These are phyloP conservation scores for Cytauxzoon felis DNA, from an alignment of 169 alveolate species.

Conservation along the genomic window DNA sequence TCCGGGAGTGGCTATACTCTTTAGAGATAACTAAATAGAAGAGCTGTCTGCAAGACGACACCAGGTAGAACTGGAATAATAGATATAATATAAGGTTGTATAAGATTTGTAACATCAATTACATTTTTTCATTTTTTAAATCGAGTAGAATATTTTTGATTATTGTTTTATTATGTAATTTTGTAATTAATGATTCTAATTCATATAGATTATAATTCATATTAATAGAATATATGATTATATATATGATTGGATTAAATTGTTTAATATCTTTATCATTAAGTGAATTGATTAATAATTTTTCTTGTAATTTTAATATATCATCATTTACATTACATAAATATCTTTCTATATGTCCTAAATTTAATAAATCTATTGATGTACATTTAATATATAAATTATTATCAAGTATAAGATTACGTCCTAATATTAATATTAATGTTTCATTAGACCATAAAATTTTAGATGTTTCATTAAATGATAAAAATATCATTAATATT, in stretches of 20 bases:
- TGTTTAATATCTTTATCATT: background rate
- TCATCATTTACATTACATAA: slow-evolving; percentile 13
- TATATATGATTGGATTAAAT: slow-evolving; percentile 21
- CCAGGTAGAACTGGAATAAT: too few relatives aligned
- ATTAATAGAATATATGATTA: slow-evolving; percentile 23
- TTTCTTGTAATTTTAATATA: slow-evolving; percentile 14
- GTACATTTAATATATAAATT: slow-evolving; percentile 19
- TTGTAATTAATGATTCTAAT: too few relatives aligned
- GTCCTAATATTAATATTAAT: slow-evolving; percentile 46
- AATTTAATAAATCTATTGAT: slow-evolving; percentile 3
- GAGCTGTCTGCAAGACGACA: too few relatives aligned
- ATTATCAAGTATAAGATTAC: slow-evolving; percentile 33
- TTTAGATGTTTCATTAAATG: slow-evolving; percentile 40
- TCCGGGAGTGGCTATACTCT: too few relatives aligned
- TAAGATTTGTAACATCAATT: too few relatives aligned
- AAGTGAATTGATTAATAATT: slow-evolving; percentile 21
- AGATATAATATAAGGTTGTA: too few relatives aligned
- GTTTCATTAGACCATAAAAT: slow-evolving; percentile 35
- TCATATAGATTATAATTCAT: too few relatives aligned
- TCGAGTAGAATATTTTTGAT: too few relatives aligned
- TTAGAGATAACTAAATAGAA: too few relatives aligned
- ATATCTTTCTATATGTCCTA: slow-evolving; percentile 21
- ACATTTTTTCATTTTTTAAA: too few relatives aligned
- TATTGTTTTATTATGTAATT: too few relatives aligned
- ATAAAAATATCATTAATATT: slow-evolving; percentile 27